Conservation (phyloP, 148 eudicot genomes). For the Camellia granthamiana region DNA sequence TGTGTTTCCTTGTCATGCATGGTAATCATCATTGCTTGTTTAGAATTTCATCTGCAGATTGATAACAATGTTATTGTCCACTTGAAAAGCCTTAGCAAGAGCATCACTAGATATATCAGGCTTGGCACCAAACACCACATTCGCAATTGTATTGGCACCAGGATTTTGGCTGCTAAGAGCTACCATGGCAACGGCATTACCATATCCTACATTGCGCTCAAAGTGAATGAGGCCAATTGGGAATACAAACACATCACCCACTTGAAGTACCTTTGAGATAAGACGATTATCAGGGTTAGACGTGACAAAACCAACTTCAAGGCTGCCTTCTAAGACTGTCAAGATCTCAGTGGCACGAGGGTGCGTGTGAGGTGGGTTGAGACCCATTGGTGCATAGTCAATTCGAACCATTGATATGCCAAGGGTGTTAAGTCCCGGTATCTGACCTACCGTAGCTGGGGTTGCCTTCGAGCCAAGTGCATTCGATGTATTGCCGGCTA, state of each 20-base stretch:
- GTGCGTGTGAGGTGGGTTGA: constrained; percentile 15
- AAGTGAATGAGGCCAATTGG: constrained; percentile 16
- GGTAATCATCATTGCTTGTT: no score
- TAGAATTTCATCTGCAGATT: neutral
- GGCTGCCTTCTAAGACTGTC: constrained; percentile 12
- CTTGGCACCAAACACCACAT: constrained; percentile 11
- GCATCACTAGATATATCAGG: constrained; percentile 12
- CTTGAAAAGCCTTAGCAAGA: constrained; percentile 20
- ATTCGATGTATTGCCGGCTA: constrained; percentile 18
- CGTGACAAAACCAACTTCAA: constrained; percentile 15
- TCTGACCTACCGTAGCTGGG: neutral
- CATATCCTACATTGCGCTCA: neutral
- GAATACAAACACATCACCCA: constrained; percentile 25
- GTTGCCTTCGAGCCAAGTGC: constrained; percentile 8
- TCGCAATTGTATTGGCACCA: constrained; percentile 2
- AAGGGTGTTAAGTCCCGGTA: constrained; percentile 22
- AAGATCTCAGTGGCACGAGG: constrained; percentile 19
- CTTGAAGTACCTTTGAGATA: constrained; percentile 5
- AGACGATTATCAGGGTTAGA: constrained; percentile 15
- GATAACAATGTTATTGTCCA: neutral
- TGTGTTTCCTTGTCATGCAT: no score
- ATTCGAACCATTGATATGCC: constrained; percentile 16
- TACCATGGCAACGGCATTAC: neutral
- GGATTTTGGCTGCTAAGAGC: constrained; percentile 22
- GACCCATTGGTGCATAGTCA: constrained; percentile 16